Evolutionary conservation across 2,329 filamentous ascomycete species (phyloP).

Genomic region (Aphanocladium album): DNA sequence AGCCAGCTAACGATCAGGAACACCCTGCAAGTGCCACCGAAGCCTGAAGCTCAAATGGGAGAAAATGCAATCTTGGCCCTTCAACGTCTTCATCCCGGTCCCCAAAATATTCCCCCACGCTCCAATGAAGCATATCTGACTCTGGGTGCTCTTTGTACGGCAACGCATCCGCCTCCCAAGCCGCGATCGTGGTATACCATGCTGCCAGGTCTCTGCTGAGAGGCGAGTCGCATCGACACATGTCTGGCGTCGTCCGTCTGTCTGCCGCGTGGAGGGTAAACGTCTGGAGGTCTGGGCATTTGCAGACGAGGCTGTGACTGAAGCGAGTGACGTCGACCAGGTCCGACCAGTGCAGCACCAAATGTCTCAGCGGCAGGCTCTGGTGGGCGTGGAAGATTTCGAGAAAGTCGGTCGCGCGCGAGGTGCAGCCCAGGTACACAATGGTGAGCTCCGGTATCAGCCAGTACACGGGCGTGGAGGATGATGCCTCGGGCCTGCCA

Average conservation of each 20-base stretch:
- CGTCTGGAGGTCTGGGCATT: conserved; percentile 5
- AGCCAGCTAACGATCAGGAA: background rate
- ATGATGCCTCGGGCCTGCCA: background rate
- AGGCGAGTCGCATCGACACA: conserved; percentile 6
- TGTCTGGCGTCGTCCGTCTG: background rate
- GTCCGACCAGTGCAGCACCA: conserved; percentile 9
- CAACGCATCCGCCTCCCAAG: background rate
- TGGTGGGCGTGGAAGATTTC: conserved; percentile 8
- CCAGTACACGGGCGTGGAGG: conserved; percentile 1
- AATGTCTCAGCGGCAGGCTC: background rate
- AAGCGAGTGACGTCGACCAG: conserved; percentile 5
- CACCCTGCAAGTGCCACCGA: background rate
- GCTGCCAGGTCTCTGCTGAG: background rate
- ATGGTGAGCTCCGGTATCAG: conserved; percentile 9
- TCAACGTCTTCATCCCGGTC: background rate
- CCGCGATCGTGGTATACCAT: background rate
- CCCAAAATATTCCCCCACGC: conserved; percentile 5
- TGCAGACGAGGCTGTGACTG: background rate
- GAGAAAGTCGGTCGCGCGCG: conserved; percentile 12
- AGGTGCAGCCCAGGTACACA: conserved; percentile 6
- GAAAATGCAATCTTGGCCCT: conserved; percentile 5
- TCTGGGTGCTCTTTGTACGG: conserved; percentile 9
- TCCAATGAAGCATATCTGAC: background rate
- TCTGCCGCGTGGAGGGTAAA: conserved; percentile 5
- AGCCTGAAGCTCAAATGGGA: background rate